A percentile compares a stretch with the other conserved stretches of the same genome.
These are phyloP conservation scores for Neurospora crassa DNA, from an alignment of 2,329 filamentous ascomycete genomes.

Conservation along the genomic window DNA sequence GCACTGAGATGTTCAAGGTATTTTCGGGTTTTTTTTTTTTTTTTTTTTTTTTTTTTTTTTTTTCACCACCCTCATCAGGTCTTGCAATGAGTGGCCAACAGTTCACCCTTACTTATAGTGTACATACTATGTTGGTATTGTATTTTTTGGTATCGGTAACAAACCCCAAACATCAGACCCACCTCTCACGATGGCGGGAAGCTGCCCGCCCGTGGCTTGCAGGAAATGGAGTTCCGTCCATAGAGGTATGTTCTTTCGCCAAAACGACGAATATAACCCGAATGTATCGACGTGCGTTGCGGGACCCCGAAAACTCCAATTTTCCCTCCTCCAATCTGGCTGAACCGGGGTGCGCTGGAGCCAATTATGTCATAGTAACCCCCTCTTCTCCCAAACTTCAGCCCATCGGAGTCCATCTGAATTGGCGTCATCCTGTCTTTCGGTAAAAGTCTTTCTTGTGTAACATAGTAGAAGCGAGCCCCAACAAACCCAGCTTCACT, in stretches of 20 bases:
- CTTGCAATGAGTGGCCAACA: neutral
- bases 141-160: neutral
- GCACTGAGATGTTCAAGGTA: neutral
- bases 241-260: neutral
- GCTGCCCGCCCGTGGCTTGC: neutral
- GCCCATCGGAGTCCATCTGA: neutral
- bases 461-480: neutral
- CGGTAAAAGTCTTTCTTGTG: neutral
- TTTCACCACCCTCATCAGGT: neutral
- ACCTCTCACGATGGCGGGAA: neutral
- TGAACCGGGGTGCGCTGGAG: neutral
- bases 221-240: neutral
- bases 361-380: slow-evolving; percentile 10
- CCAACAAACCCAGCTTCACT: no score
- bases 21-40: no score
- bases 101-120: neutral
- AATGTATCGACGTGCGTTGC: neutral
- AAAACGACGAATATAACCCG: neutral
- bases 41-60: neutral
- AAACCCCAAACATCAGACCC: neutral
- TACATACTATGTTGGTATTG: neutral
- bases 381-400: neutral
- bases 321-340: neutral
- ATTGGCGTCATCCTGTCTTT: slow-evolving; percentile 3
- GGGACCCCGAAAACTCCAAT: neutral